Percentiles rank a stretch among this genome's conserved stretches.
Conservation (phyloP, 257 asterid genomes). For the Solanum etuberosum region DNA sequence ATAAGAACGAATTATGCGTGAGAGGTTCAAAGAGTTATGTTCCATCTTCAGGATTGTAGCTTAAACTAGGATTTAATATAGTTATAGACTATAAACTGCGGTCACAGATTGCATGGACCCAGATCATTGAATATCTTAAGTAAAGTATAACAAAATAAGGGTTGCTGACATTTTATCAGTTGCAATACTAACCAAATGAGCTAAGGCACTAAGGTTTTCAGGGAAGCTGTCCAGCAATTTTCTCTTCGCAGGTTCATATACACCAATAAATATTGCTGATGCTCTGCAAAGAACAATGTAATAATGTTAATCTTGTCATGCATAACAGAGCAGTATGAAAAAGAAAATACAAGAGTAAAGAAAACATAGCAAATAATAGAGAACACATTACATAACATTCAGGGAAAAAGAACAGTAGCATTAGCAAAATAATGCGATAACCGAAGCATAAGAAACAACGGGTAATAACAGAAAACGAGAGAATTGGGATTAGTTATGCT, state of each 20-base stretch:
- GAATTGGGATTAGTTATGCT: neutral
- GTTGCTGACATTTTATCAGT: neutral
- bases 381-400: neutral
- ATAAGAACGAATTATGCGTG: neutral
- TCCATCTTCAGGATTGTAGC: neutral
- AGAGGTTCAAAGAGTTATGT: neutral
- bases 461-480: neutral
- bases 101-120: neutral
- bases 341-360: neutral
- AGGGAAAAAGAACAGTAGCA: neutral
- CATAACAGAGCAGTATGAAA: neutral
- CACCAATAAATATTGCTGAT: constrained; percentile 62
- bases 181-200: constrained; percentile 45
- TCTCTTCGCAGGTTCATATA: constrained; percentile 56
- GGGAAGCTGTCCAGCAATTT: constrained; percentile 42
- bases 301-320: neutral
- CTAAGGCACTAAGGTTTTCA: constrained; percentile 48
- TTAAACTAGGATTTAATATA: neutral
- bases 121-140: neutral
- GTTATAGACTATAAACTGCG: neutral
- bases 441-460: neutral
- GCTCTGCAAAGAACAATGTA: constrained; percentile 31
- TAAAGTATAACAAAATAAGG: neutral
- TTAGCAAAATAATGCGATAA: neutral
- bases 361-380: neutral